Evolutionary conservation across 805 yeast genomes (phyloP).

Genomic region (Danielia oregonensis): DNA sequence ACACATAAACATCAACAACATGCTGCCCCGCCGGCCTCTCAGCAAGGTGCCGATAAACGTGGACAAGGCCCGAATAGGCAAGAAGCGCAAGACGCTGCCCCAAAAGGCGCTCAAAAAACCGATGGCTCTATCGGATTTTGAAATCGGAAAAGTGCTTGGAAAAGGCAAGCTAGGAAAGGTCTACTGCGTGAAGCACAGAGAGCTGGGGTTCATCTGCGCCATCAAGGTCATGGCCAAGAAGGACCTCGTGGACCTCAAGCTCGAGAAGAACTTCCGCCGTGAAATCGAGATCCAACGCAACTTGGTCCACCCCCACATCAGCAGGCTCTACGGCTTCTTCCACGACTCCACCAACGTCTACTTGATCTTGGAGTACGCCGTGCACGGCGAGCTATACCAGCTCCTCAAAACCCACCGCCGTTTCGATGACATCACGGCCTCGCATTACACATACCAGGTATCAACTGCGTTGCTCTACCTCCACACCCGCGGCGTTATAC

Average conservation of each 20-base stretch:
- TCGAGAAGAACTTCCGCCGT: slow-evolving; percentile 81
- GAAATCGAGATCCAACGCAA: slow-evolving; percentile 89
- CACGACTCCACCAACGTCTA: slow-evolving; percentile 79
- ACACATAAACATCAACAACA: no score
- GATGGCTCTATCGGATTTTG: slow-evolving; percentile 59
- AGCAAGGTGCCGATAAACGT: slow-evolving; percentile 4
- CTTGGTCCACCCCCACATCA: slow-evolving; percentile 72
- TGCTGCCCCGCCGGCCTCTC: slow-evolving; percentile 6
- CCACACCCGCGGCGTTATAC: slow-evolving; percentile 78
- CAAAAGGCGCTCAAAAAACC: not conserved
- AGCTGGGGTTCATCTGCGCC: slow-evolving; percentile 80
- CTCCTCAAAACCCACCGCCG: slow-evolving; percentile 61
- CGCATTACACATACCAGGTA: slow-evolving; percentile 77
- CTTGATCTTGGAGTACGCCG: slow-evolving; percentile 77
- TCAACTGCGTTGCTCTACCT: slow-evolving; percentile 74
- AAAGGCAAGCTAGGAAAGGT: slow-evolving; percentile 94
- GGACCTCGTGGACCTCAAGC: slow-evolving; percentile 69
- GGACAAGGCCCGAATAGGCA: not conserved
- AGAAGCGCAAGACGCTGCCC: not conserved
- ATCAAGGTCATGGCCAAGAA: slow-evolving; percentile 85
- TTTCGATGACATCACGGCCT: slow-evolving; percentile 70
- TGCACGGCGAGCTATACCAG: slow-evolving; percentile 83
- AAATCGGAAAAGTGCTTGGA: slow-evolving; percentile 82
- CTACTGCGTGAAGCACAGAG: slow-evolving; percentile 77
- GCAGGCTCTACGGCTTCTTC: slow-evolving; percentile 82